phyloP scores from a whole-genome alignment of 2,329 filamentous ascomycete genomes.

The Fusarium anthophilum region DNA sequence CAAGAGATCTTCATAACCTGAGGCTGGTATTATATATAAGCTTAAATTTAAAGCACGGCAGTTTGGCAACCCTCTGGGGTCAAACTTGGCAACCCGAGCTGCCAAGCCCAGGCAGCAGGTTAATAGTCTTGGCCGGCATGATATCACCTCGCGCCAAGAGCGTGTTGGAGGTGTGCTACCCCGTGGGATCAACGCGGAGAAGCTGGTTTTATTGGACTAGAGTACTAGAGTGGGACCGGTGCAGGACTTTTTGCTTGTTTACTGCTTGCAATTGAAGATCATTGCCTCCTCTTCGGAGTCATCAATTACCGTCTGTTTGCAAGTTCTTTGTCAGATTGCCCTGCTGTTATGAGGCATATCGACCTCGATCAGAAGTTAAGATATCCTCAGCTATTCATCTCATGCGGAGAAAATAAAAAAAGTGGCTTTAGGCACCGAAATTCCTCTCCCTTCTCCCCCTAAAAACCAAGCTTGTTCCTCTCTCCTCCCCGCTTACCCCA shows the following conservation, averaged over 20 bases:
- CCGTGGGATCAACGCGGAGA: slow-evolving; percentile 25
- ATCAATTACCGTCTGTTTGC: fast-evolving
- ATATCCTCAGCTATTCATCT: not conserved
- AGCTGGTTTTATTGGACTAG: not conserved
- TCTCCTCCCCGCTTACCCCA: slow-evolving; percentile 19
- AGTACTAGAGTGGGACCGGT: not conserved
- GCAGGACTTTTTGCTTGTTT: slow-evolving; percentile 3
- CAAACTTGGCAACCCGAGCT: slow-evolving; percentile 20
- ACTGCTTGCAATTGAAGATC: not conserved
- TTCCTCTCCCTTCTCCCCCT: not conserved
- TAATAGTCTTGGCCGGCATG: slow-evolving; percentile 26
- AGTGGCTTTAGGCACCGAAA: slow-evolving; percentile 17
- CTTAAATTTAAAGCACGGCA: slow-evolving; percentile 21
- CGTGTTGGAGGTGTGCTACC: slow-evolving; percentile 6
- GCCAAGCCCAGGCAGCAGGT: slow-evolving; percentile 31
- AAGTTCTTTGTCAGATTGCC: too few species aligned
- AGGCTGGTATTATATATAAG: slow-evolving; percentile 21
- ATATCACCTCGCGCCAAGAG: slow-evolving; percentile 13
- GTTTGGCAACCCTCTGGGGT: slow-evolving; percentile 16
- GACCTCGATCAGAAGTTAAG: not conserved
- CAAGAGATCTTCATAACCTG: not conserved
- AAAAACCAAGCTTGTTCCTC: slow-evolving; percentile 14
- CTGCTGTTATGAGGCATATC: not conserved
- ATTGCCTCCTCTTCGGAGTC: not conserved
- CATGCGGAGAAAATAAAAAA: not conserved